Evolutionary conservation across 78 protist genomes (phyloP), one percentile per base, ranked within the genome.

Genomic region (Pelomyxa schiedti): DNA sequence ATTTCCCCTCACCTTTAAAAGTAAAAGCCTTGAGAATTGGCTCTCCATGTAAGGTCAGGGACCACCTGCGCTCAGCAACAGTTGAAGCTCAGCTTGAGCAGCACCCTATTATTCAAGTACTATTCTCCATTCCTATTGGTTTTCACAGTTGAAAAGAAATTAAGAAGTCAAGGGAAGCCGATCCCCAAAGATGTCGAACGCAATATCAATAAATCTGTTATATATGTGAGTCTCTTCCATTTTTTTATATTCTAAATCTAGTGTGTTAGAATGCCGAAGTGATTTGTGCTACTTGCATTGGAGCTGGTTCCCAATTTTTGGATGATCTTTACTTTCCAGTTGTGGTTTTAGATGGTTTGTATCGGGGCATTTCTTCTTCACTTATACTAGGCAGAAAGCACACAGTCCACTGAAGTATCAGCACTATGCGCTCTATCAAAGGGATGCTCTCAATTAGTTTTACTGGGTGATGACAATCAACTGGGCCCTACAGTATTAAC

Each of bases 381-480:
- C 58, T 16, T 47, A 47, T 47, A 16, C 16, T 16, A 47, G 58
- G 16, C 58, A 47, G 58, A 79, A 69, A 67, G 78, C 22, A 2
- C 78, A 22, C 80, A 72, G 74, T 1, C 3, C 39, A 47, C 42
- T 47, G 58, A 47, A 16, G 7, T 85, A 5, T 36, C 53, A 38
- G 4, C 81, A n/a, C 72, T 79, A 9, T 37, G 76, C 28, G 43
- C 87, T 29, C 7, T 77, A 41, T 26, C 22, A 24, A 47, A 29
- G 38, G 83, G 83, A 3, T 3, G 66, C 22, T 37, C 7, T 29
- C 77, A 43, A 28, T 32, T 78, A 32, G 66, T 83, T 1, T 68
- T 81, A 3, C 42, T 76, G 32, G 86, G 86, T 8, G 86, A 81
- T 52, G 78, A 3, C 8, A 2, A 41, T 37, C 86, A 81, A 68